A percentile compares a stretch with the other conserved stretches of the same genome.
These are phyloP conservation scores for Pyricularia sp. DNA, from an alignment of 2,329 filamentous ascomycete species.

Conservation along the genomic window DNA sequence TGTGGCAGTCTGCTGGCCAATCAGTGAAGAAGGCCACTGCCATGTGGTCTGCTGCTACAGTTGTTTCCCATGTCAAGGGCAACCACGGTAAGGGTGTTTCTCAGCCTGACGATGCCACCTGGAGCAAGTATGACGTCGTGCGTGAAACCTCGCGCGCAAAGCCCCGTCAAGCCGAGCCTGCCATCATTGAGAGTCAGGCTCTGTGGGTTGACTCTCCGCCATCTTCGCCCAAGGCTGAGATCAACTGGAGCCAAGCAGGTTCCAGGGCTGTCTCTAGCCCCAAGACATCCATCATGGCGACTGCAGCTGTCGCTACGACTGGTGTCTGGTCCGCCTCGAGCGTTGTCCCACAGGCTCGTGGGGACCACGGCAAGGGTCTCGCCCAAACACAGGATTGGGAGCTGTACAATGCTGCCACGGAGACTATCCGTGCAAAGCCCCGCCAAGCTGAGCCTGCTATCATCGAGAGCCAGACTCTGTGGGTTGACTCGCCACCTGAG, in stretches of 20 bases:
- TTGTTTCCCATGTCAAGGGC: neutral
- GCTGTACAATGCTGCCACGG: constrained; percentile 17
- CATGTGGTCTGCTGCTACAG: neutral
- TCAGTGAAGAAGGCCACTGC: neutral
- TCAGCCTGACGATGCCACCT: constrained; percentile 10
- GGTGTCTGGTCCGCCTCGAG: neutral
- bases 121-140: constrained; percentile 19
- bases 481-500: neutral
- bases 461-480: constrained; percentile 18
- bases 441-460: constrained; percentile 17
- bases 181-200: constrained; percentile 17
- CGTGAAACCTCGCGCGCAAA: constrained; percentile 18
- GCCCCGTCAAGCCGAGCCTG: constrained; percentile 17
- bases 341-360: neutral
- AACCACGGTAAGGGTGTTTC: constrained; percentile 9
- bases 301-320: neutral
- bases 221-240: neutral
- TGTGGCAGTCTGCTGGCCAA: constrained; percentile 23
- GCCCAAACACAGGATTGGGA: constrained; percentile 26
- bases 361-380: constrained; percentile 15
- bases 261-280: neutral
- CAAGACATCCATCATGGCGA: neutral
- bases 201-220: constrained; percentile 9
- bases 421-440: constrained; percentile 16
- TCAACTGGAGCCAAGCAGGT: constrained; percentile 1